A percentile compares a stretch with the other conserved stretches of the same genome.
Conservation (phyloP, 2,329 filamentous ascomycete species). For the Ilyonectria robusta region DNA sequence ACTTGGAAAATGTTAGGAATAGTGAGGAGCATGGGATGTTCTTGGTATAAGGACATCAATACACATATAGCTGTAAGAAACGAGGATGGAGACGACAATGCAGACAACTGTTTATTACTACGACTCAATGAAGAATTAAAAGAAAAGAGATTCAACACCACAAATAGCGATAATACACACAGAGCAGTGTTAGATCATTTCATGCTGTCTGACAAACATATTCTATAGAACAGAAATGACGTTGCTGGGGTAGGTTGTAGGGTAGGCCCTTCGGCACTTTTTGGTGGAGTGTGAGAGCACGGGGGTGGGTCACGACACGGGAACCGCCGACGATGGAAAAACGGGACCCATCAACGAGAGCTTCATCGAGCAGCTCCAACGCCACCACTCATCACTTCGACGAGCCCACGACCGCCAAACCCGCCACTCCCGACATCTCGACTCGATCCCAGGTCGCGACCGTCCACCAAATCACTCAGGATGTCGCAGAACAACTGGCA, state of each 20-base stretch:
- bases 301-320: conserved; percentile 24
- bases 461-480: conserved; percentile 18
- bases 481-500: conserved; percentile 60
- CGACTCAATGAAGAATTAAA: too few relatives aligned
- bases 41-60: conserved; percentile 13
- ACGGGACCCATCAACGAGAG: conserved; percentile 45
- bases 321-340: conserved; percentile 43
- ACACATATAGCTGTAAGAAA: conserved; percentile 16
- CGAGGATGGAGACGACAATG: background rate
- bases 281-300: conserved; percentile 23
- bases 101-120: too few relatives aligned
- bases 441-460: conserved; percentile 25
- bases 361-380: conserved; percentile 48
- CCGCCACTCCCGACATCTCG: conserved; percentile 26
- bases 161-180: too few relatives aligned
- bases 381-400: conserved; percentile 44
- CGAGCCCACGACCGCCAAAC: conserved; percentile 27
- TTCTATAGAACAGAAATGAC: background rate
- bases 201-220: background rate
- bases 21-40: conserved; percentile 37
- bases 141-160: too few relatives aligned
- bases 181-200: background rate
- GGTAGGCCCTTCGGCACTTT: background rate
- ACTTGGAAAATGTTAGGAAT: conserved; percentile 39
- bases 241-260: background rate